Conservation (phyloP, 352 stramenopile species). For the Phytophthora chlamydospora region DNA sequence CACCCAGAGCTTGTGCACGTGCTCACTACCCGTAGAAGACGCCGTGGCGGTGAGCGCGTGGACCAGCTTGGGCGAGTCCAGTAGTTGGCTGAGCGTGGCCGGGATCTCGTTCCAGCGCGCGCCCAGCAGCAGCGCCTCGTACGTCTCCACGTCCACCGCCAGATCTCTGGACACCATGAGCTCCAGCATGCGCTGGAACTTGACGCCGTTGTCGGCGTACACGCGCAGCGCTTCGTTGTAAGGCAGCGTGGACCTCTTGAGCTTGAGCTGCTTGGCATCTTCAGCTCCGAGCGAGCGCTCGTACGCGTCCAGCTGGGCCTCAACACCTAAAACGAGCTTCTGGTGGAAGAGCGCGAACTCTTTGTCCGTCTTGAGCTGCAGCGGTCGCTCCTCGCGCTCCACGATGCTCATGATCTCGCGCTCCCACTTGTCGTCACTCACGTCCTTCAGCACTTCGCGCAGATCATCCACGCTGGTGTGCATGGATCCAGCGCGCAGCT, state of each 20-base stretch:
- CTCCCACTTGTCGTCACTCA: slow-evolving; percentile 45
- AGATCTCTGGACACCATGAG: slow-evolving; percentile 65
- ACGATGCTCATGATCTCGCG: slow-evolving; percentile 64
- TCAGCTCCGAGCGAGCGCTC: slow-evolving; percentile 24
- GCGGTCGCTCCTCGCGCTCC: slow-evolving; percentile 53
- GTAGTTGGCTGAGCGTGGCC: slow-evolving; percentile 60
- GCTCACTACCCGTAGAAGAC: slow-evolving; percentile 34
- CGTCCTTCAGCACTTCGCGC: slow-evolving; percentile 34
- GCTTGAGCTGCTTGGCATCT: slow-evolving; percentile 8
- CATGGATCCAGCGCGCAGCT: slow-evolving; percentile 34
- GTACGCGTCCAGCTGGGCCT: slow-evolving; percentile 56
- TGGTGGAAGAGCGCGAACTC: slow-evolving; percentile 58
- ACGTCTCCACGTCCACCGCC: slow-evolving; percentile 59
- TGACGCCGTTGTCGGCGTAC: slow-evolving; percentile 59
- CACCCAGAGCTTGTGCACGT: slow-evolving; percentile 56
- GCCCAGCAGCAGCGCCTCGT: slow-evolving; percentile 61
- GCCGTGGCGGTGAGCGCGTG: slow-evolving; percentile 30
- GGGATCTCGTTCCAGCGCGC: slow-evolving; percentile 75
- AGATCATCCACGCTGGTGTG: slow-evolving; percentile 45
- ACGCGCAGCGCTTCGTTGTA: slow-evolving; percentile 73
- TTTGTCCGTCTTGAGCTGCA: slow-evolving; percentile 62
- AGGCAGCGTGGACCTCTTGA: slow-evolving; percentile 36
- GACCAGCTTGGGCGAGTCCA: slow-evolving; percentile 50
- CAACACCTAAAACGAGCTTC: slow-evolving; percentile 46
- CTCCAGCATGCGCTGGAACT: slow-evolving; percentile 61